Evolutionary conservation across 2,329 filamentous ascomycete species (phyloP).

Genomic region (Mariannaea sp.): DNA sequence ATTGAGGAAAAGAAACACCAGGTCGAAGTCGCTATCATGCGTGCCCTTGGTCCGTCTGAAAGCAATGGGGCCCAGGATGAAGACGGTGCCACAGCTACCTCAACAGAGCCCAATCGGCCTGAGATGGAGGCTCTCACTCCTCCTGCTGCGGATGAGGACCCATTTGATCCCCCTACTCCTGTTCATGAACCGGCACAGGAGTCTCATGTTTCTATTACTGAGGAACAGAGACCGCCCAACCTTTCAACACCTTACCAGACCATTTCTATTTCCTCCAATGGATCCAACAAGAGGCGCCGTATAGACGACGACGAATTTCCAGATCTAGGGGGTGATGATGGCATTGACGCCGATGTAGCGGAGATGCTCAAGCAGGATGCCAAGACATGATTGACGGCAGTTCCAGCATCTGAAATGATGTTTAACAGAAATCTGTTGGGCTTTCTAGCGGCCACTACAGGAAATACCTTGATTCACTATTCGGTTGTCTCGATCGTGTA

Average conservation of each 20-base stretch:
- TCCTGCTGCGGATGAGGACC: slow-evolving; percentile 56
- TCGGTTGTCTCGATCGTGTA: no score
- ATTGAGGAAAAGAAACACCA: slow-evolving; percentile 85
- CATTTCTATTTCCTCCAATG: slow-evolving; percentile 55
- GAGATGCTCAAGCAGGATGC: slow-evolving; percentile 51
- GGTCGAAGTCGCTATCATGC: slow-evolving; percentile 90
- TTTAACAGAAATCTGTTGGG: not conserved
- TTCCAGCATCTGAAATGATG: not conserved
- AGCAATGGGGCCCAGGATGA: slow-evolving; percentile 54
- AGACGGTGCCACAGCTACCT: slow-evolving; percentile 51
- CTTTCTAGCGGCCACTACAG: no score
- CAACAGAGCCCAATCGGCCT: slow-evolving; percentile 71
- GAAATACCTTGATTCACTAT: no score
- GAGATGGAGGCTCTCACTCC: slow-evolving; percentile 87
- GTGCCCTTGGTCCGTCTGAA: slow-evolving; percentile 70
- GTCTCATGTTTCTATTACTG: slow-evolving; percentile 34
- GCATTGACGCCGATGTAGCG: slow-evolving; percentile 61
- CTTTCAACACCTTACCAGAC: slow-evolving; percentile 54
- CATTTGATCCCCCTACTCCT: slow-evolving; percentile 28
- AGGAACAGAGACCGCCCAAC: slow-evolving; percentile 48
- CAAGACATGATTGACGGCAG: slow-evolving; percentile 15
- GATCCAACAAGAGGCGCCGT: slow-evolving; percentile 61
- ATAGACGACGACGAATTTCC: slow-evolving; percentile 59
- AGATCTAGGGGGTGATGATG: slow-evolving; percentile 59
- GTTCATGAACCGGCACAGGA: slow-evolving; percentile 26